These are phyloP conservation scores for Wallacemonas collosoma DNA, from an alignment of 208 protist species.

Conservation along the genomic window DNA sequence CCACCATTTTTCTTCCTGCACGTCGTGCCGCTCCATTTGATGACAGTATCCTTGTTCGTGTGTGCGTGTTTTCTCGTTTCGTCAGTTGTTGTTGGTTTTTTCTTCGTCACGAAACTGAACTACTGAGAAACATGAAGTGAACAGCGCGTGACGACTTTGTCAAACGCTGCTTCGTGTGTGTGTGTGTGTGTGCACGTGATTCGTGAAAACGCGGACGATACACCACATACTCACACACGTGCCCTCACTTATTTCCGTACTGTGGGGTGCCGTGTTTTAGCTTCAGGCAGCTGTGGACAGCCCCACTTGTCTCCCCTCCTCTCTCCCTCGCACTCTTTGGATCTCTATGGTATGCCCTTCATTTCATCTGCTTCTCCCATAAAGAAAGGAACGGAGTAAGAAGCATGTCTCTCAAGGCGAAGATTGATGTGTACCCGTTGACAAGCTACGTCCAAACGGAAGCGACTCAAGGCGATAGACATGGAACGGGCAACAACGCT, in stretches of 20 bases:
- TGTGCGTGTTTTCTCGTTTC: background rate
- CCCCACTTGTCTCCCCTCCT: background rate
- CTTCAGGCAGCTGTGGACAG: no score
- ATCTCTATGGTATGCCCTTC: background rate
- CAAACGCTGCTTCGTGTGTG: no score
- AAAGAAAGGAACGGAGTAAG: background rate
- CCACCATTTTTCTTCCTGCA: conserved; percentile 15
- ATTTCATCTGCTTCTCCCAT: background rate
- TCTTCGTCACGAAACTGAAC: background rate
- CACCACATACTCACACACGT: no score
- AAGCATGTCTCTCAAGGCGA: conserved; percentile 64
- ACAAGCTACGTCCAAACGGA: conserved; percentile 66
- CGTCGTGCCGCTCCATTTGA: no score
- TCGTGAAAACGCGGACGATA: no score
- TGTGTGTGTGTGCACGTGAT: no score
- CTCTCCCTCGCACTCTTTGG: background rate
- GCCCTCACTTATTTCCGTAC: no score
- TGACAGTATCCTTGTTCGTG: background rate
- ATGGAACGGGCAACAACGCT: conserved; percentile 8
- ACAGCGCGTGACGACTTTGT: no score
- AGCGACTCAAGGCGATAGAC: conserved; percentile 26
- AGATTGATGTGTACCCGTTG: conserved; percentile 84
- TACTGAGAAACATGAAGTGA: no score
- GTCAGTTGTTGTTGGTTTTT: background rate
- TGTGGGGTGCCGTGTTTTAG: no score